Evolutionary conservation across 345 rosid species (phyloP).

Genomic region (Jatropha curcas): DNA sequence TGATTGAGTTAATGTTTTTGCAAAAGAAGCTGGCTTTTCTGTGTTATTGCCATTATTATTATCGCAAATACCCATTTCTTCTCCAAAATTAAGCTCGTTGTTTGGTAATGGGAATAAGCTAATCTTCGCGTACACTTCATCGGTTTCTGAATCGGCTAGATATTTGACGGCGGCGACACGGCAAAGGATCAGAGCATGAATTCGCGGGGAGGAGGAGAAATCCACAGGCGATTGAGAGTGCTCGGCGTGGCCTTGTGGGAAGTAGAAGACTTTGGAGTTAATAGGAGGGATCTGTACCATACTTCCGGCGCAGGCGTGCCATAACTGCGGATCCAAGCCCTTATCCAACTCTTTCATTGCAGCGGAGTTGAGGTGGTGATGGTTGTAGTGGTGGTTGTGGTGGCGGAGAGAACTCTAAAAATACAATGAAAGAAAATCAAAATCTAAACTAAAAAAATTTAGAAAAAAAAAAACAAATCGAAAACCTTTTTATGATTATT

Average conservation of each 20-base stretch:
- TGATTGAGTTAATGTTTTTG: conserved; percentile 93
- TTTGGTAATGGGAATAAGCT: conserved; percentile 19
- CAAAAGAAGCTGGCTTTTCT: conserved; percentile 71
- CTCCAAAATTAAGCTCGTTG: conserved; percentile 33
- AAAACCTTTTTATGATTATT: too few relatives aligned
- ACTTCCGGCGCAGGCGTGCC: conserved; percentile 37
- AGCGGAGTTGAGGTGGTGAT: too few relatives aligned
- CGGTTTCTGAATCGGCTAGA: conserved; percentile 28
- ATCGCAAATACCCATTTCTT: conserved; percentile 13
- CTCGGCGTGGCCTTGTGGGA: conserved; percentile 38
- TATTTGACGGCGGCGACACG: conserved; percentile 18
- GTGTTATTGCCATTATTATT: background rate
- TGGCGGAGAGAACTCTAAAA: background rate
- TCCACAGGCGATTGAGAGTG: conserved; percentile 23
- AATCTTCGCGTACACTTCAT: conserved; percentile 29
- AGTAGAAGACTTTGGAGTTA: conserved; percentile 24
- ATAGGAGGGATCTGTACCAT: conserved; percentile 33
- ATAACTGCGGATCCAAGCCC: conserved; percentile 26
- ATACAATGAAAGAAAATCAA: background rate
- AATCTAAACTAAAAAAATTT: background rate
- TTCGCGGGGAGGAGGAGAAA: conserved; percentile 16
- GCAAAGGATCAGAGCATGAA: conserved; percentile 22
- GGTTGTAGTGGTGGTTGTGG: too few relatives aligned
- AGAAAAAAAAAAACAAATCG: background rate
- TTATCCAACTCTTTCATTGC: conserved; percentile 38